Evolutionary conservation across 345 rosid species (phyloP).

Genomic region (Mallotus nudiflorus): DNA sequence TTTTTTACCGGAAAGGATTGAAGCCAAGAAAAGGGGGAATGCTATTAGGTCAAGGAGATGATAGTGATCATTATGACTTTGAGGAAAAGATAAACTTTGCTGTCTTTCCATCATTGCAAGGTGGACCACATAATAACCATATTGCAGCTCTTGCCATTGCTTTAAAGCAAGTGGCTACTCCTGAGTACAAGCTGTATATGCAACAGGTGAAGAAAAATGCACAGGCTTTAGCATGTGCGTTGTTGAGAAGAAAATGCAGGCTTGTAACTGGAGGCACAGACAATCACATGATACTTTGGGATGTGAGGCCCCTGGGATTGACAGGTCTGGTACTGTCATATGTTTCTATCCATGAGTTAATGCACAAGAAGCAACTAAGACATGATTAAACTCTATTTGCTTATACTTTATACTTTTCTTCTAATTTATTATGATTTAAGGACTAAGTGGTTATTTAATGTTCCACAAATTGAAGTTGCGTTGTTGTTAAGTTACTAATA

Average conservation of each 20-base stretch:
- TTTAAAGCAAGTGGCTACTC: slow-evolving; percentile 85
- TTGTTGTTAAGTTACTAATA: too few species aligned
- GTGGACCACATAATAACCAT: slow-evolving; percentile 97
- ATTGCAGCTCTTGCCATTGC: slow-evolving; percentile 98
- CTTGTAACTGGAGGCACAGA: slow-evolving; percentile 95
- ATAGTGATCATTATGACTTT: slow-evolving; percentile 54
- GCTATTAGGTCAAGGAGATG: slow-evolving; percentile 47
- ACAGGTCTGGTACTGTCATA: slow-evolving; percentile 51
- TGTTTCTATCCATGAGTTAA: background rate
- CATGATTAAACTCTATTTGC: too few species aligned
- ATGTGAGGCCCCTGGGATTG: slow-evolving; percentile 75
- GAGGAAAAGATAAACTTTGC: slow-evolving; percentile 96
- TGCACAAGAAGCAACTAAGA: too few species aligned
- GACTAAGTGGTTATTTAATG: too few species aligned
- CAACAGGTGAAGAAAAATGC: slow-evolving; percentile 95
- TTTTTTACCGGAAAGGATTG: slow-evolving; percentile 77
- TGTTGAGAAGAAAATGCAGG: slow-evolving; percentile 75
- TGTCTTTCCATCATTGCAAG: slow-evolving; percentile 83
- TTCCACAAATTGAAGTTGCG: too few species aligned
- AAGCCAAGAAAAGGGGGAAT: slow-evolving; percentile 61
- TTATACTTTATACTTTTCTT: too few species aligned
- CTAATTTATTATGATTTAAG: too few species aligned
- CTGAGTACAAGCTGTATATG: slow-evolving; percentile 77
- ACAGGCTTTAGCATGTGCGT: slow-evolving; percentile 77
- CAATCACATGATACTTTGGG: slow-evolving; percentile 95